Percentiles rank a stretch among this genome's conserved stretches.
phyloP scores from a whole-genome alignment of 1,284 basidiomycete species.

The Neolentinus lepideus region DNA sequence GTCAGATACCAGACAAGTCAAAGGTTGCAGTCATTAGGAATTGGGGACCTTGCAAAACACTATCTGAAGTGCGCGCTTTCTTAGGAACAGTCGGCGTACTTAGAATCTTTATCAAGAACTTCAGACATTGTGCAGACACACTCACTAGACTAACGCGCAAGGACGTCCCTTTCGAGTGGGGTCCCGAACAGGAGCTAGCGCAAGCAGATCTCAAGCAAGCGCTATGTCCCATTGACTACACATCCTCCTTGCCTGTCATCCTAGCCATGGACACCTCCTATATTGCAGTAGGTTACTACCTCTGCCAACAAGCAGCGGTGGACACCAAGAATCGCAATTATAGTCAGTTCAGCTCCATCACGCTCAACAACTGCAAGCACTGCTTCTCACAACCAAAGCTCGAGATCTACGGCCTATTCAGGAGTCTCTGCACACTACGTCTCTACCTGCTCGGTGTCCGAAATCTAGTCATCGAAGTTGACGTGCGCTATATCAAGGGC shows the following conservation, averaged over 20 bases:
- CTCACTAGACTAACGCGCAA: constrained; percentile 15
- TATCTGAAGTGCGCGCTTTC: constrained; percentile 17
- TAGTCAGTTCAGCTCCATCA: constrained; percentile 23
- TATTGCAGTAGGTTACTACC: constrained; percentile 25
- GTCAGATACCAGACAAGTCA: constrained; percentile 10
- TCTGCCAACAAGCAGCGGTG: constrained; percentile 21
- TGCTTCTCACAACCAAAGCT: constrained; percentile 34
- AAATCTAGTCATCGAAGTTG: constrained; percentile 29
- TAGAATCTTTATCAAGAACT: not conserved
- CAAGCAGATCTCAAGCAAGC: constrained; percentile 18
- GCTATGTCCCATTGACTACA: constrained; percentile 23
- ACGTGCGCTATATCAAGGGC: constrained; percentile 31
- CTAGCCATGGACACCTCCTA: constrained; percentile 27
- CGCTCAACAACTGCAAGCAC: constrained; percentile 25
- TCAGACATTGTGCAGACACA: not conserved
- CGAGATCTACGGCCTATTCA: constrained; percentile 31
- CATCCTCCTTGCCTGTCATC: constrained; percentile 17
- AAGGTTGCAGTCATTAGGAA: not conserved
- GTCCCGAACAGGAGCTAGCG: constrained; percentile 14
- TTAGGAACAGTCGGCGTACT: constrained; percentile 9
- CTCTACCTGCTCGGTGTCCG: constrained; percentile 25
- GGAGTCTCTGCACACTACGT: constrained; percentile 17
- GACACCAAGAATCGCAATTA: constrained; percentile 7
- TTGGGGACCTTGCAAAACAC: constrained; percentile 5
- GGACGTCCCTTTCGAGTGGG: constrained; percentile 14